These are phyloP conservation scores for Asterochloris erici DNA, from an alignment of 139 green algal genomes.

Conservation along the genomic window DNA sequence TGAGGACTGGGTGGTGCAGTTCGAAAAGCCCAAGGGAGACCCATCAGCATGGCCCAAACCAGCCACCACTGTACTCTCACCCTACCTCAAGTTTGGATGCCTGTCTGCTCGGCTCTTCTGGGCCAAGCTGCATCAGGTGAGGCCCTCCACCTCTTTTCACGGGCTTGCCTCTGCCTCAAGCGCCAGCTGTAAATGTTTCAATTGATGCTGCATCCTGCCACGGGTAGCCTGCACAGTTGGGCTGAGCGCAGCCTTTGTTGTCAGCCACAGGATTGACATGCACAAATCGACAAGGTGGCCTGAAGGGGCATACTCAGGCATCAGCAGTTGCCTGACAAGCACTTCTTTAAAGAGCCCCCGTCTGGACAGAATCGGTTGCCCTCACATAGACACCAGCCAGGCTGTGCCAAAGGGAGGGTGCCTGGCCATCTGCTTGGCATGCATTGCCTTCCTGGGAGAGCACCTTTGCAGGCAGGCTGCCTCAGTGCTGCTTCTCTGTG, in stretches of 20 bases:
- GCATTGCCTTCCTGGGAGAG: neutral
- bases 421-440: too few species aligned
- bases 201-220: neutral
- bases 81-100: slow-evolving; percentile 85
- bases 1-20: slow-evolving; percentile 66
- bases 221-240: too few species aligned
- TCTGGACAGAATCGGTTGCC: too few species aligned
- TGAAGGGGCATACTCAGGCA: too few species aligned
- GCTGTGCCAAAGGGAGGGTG: too few species aligned
- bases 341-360: too few species aligned
- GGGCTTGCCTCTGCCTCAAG: neutral
- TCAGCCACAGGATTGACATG: too few species aligned
- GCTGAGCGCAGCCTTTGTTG: too few species aligned
- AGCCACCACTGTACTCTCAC: slow-evolving; percentile 82
- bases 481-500: neutral
- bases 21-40: slow-evolving; percentile 89
- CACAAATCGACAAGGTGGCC: too few species aligned
- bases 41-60: slow-evolving; percentile 69
- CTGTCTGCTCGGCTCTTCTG: slow-evolving; percentile 49
- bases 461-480: neutral
- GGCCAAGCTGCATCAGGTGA: slow-evolving; percentile 32
- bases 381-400: too few species aligned
- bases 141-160: neutral
- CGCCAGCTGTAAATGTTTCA: neutral
- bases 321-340: too few species aligned